A percentile compares a stretch with the other conserved stretches of the same genome.
phyloP scores from a whole-genome alignment of 2,329 filamentous ascomycete species.

The Arthrobotrys sphaeroides region DNA sequence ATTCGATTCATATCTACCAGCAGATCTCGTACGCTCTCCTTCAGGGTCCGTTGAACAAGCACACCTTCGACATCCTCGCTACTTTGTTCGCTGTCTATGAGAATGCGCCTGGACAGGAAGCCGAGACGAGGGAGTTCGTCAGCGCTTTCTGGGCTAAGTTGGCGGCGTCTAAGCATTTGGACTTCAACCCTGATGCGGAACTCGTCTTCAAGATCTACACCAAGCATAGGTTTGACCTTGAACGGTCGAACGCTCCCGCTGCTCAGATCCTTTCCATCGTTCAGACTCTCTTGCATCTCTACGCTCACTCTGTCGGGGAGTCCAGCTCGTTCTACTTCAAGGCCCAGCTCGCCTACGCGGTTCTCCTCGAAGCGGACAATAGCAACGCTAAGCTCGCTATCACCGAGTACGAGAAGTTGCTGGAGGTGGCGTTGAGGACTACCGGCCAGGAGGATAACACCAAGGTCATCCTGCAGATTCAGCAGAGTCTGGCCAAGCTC shows the following conservation, averaged over 20 bases:
- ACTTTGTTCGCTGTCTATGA: conserved; percentile 34
- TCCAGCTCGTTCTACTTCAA: conserved; percentile 30
- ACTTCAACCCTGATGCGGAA: conserved; percentile 15
- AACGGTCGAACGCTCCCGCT: conserved; percentile 7
- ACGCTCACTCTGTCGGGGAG: conserved; percentile 2
- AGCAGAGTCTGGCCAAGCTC: conserved; percentile 37
- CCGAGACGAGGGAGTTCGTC: conserved; percentile 24
- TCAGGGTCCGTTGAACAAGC: background rate
- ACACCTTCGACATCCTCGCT: conserved; percentile 6
- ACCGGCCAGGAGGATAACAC: conserved; percentile 22
- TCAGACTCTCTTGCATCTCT: conserved; percentile 10
- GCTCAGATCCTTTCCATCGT: conserved; percentile 4
- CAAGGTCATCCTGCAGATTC: conserved; percentile 24
- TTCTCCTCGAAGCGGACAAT: conserved; percentile 21
- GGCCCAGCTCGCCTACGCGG: conserved; percentile 14
- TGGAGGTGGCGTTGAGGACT: conserved; percentile 11
- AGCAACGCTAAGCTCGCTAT: conserved; percentile 13
- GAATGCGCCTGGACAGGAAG: background rate
- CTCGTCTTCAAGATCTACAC: conserved; percentile 37
- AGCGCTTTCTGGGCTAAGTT: conserved; percentile 28
- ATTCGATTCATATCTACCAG: conserved; percentile 23
- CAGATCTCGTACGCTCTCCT: conserved; percentile 12
- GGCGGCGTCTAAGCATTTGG: conserved; percentile 4
- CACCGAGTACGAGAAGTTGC: conserved; percentile 32
- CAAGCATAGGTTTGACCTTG: conserved; percentile 25